Evolutionary conservation across 2,329 filamentous ascomycete genomes (phyloP), one percentile per base, ranked within the genome.

Genomic region (Mycosphaerella arachidis): DNA sequence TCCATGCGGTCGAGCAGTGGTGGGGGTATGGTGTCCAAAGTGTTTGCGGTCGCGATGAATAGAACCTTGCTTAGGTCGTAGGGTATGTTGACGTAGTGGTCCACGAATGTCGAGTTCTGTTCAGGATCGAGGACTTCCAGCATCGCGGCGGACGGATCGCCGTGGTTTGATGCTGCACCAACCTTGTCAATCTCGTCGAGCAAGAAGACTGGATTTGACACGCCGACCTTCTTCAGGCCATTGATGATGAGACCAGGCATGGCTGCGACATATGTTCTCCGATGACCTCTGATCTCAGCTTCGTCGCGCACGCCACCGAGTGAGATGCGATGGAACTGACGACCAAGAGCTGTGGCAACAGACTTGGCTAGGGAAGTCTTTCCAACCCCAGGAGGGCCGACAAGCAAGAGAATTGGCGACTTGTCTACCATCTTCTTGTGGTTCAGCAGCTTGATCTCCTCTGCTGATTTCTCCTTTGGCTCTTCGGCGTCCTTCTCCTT

Each of bases 111-210:
- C 75, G 95, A 85, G 72, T 99, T 99, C 77, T 99, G 94, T 75
- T 99, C 94, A 0, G 94, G 94, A 71, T 99, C 94, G 50, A 99
- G 82, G 10, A 99, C 94, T 75, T 99, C 94, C 13, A 99, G 86
- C 93, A 99, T 97, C 8, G 94, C 94, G 24, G 94, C 94, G 20
- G 91, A 95, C 3, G 94, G 94, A 71, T 99, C 94, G 45, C 94
- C 94, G 67, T 99, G 92, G 74, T 94, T 89, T 73, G 93, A 97
- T 37, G 91, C 87, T 60, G 87, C 86, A 64, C 92, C 92, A 63
- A 99, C 84, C 81, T 99, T 99, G 81, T 99, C 94, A 67, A 99
- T 97, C 78, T 99, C 94, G 71, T 99, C 94, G 12, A 99, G 86
- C 50, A 99, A 78, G 77, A 99, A 90, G 58, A 99, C 93, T 0